Base-by-base conservation (phyloP, 768 basidiomycete species). In the Leccinum uliginosum region DNA sequence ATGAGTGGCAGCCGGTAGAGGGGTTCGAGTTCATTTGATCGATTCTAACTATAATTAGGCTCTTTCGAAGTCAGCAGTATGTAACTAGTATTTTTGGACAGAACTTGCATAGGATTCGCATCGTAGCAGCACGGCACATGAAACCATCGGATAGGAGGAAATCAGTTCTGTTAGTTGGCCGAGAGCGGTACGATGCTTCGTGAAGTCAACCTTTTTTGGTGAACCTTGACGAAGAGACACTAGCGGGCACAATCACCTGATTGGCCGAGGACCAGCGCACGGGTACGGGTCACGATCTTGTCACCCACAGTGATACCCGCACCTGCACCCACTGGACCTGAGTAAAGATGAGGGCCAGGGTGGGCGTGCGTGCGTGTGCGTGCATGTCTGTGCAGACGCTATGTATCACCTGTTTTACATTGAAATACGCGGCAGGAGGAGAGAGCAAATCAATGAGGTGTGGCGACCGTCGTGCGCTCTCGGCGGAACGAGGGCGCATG, bases 1-100 rank as follows among this genome's bases (percentile, higher is more conserved):
- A 76, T 49, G 78, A 72, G 50, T 83, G 81, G 80, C 74, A 82
- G 61, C 76, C 77, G 7, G 63, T 80, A 58, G 78, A 76, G 57
- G 75, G 66, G 29, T 75, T 81, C 59, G 71, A 57, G 12, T 30
- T 59, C 17, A 48, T 61, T 53, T 70, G 62, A 57, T 23, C 6
- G 5, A 54, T 8, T 48, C 7, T 15, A 24, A 44, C 6, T 43
- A 12, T 43, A 43, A 43, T 43, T 6, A 21, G 40, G n/a, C 38
- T 40, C 29, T 29, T 29, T 29, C 29, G 29, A 29, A 29, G 10
- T 29, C 35, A 38, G 35, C 17, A 40, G 4, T 17, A 17, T n/a
- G 35, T 35, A 15, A 1, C 1, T 1, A 34, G 34, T 35, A 35
- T 17, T 17, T 35, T 17, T 8, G 17, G 17, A 17, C 35, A 35